Evolutionary conservation across 2,329 filamentous ascomycete genomes (phyloP), one percentile per base, ranked within the genome.

Genomic region (Dryadomyces quercus-mongolicae): DNA sequence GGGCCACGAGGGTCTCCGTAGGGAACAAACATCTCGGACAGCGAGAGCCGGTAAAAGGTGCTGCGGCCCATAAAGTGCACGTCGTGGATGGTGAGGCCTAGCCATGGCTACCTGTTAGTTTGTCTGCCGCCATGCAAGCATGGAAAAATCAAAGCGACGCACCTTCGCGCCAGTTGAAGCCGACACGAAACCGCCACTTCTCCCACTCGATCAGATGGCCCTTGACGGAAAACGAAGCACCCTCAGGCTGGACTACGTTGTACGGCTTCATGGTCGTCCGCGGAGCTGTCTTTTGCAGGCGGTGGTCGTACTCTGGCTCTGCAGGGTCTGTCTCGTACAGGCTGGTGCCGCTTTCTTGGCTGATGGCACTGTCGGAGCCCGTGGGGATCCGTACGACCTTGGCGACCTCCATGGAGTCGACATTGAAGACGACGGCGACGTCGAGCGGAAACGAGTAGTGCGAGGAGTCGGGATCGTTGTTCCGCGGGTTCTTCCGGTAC

Each of bases 161-260:
- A 40, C 36, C 36, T 70, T 96, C 91, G 36, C 88, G 81, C 71
- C 95, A 92, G 74, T 95, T 95, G 78, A 95, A 96, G 22, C 91
- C 91, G 56, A 96, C 81, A 67, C 95, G 91, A 59, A 95, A 80
- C 62, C 81, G 71, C 84, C 84, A 88, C 60, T 84, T 81, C 64
- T 84, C 78, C 81, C 81, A 84, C 54, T 73, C 67, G 3, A 81
- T 60, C 15, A 69, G 64, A 47, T 25, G 18, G 18, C 15, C 76
- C 25, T 34, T 10, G 20, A 15, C 67, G 56, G 34, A 40, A 67
- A 88, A 59, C 5, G 49, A 53, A 8, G 56, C 31, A 1, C 58
- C 58, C 2, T 54, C 34, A 13, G 58, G 58, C 52, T 59, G 58
- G 13, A 53, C 52, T 5, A 59, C 42, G 20, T 36, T 75, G 56